These are phyloP conservation scores for Salmacisia buchloeana DNA, from an alignment of 1,284 basidiomycete genomes.

Conservation along the genomic window DNA sequence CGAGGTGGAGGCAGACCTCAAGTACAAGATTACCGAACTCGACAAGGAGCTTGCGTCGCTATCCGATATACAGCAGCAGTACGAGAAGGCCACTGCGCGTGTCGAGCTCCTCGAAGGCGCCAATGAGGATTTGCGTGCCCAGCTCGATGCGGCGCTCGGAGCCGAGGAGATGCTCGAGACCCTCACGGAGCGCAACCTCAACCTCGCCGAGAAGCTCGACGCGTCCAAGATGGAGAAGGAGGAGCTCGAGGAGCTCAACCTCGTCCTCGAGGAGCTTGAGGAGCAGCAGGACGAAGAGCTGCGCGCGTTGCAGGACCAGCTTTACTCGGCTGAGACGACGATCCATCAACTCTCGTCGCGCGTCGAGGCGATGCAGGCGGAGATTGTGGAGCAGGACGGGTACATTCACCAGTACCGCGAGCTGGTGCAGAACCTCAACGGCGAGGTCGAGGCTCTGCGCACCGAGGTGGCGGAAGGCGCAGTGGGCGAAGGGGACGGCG, in stretches of 20 bases:
- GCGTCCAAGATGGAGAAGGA: slow-evolving; percentile 92
- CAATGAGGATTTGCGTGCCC: slow-evolving; percentile 85
- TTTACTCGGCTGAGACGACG: slow-evolving; percentile 53
- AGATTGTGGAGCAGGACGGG: slow-evolving; percentile 37
- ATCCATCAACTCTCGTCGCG: slow-evolving; percentile 25
- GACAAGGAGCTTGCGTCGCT: slow-evolving; percentile 68
- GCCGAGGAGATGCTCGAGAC: slow-evolving; percentile 95
- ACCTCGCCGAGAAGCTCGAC: slow-evolving; percentile 71
- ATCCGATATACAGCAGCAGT: slow-evolving; percentile 26
- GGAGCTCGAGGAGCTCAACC: slow-evolving; percentile 89
- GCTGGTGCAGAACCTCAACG: slow-evolving; percentile 38
- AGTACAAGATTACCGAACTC: slow-evolving; percentile 73
- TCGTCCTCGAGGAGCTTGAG: slow-evolving; percentile 93
- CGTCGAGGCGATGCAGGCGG: slow-evolving; percentile 30
- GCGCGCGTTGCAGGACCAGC: slow-evolving; percentile 80
- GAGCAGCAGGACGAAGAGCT: slow-evolving; percentile 94
- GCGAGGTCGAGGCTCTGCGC: slow-evolving; percentile 37
- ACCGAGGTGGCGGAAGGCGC: slow-evolving; percentile 25
- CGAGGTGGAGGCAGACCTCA: slow-evolving; percentile 80
- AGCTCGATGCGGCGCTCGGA: slow-evolving; percentile 89
- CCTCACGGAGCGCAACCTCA: slow-evolving; percentile 87
- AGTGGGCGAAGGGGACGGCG: slow-evolving; percentile 16
- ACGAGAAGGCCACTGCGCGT: slow-evolving; percentile 25
- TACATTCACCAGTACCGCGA: slow-evolving; percentile 46
- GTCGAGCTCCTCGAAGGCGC: slow-evolving; percentile 63